Evolutionary conservation across 176 grass and related monocot genomes (phyloP).

Genomic region (Phoenix roebelenii): DNA sequence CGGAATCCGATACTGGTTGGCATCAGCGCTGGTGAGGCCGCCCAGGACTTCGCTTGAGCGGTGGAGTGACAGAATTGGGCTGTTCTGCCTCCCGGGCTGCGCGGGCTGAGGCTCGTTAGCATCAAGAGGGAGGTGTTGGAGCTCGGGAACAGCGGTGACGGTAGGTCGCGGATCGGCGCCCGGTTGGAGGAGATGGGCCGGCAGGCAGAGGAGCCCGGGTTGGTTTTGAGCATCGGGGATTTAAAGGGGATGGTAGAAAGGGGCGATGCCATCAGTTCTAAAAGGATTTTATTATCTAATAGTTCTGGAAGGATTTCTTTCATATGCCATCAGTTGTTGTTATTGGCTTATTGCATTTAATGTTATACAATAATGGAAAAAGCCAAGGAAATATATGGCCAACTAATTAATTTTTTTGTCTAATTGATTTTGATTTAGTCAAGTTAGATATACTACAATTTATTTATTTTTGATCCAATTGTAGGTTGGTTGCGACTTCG

Average conservation of each 20-base stretch:
- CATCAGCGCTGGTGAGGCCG: conserved; percentile 52
- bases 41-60: conserved; percentile 29
- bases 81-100: conserved; percentile 19
- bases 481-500: too few species aligned
- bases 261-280: too few species aligned
- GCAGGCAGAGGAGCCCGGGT: conserved; percentile 23
- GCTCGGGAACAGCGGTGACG: background rate
- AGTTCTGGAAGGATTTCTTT: too few species aligned
- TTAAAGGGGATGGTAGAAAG: conserved; percentile 54
- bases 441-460: too few species aligned
- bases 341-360: too few species aligned
- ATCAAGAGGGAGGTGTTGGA: conserved; percentile 17
- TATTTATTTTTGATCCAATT: too few species aligned
- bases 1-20: conserved; percentile 90
- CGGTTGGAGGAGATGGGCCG: conserved; percentile 21
- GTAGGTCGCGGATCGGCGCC: background rate
- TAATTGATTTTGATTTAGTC: too few species aligned
- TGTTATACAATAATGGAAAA: too few species aligned
- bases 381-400: too few species aligned
- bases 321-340: too few species aligned
- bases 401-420: too few species aligned
- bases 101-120: conserved; percentile 24
- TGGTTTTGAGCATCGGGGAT: conserved; percentile 65
- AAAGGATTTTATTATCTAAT: too few species aligned
- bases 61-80: conserved; percentile 40